Evolutionary conservation across 176 grass and related monocot species (phyloP), one percentile per base, ranked within the genome.

Genomic region (Aegilops tauschii): DNA sequence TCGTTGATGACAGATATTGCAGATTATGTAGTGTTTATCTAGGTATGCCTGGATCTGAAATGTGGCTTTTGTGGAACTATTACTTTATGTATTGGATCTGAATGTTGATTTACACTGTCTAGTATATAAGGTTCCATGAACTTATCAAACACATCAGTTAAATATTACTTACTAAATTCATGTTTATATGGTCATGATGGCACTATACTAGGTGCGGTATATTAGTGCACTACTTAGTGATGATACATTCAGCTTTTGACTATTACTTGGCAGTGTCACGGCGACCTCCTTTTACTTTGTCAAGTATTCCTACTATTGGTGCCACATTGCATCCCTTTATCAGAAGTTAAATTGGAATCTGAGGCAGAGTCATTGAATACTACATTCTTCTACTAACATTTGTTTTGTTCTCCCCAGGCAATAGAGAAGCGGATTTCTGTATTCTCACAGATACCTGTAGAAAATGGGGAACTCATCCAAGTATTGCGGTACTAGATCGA

Each of bases 381-480:
- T 84, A 74, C 25, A 29, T 72, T 65, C 17, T 88, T 49, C 11
- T 25, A 54, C 23, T 78, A 31, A 87, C 61, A 45, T 69, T 80
- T 56, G 27, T 10, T 85, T 83, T 68, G n/a, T 35, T 66, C 83
- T 78, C 1, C 80, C 13, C 76, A 98, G 96, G 90, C 90, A 69
- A 95, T 98, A 67, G 96, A 98, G 82, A 98, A 94, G 40, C 72
- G 96, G 7, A 98, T 98, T 86, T 85, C 96, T 75, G 91, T 98
- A 27, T 95, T 94, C 74, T 90, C 96, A 88, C 93, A 98, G 79
- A 83, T 98, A 87, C 96, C 96, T 25, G 69, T 61, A 59, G 96
- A 95, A 90, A 98, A 98, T 82, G 96, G 93, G 12, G 96, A 98
- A 89, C 90, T 95, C 56, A 95, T 98, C 85, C 93, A 98, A 89